Base-by-base conservation (phyloP, 768 basidiomycete genomes). In the Rubroboletus pulcherrimus region DNA sequence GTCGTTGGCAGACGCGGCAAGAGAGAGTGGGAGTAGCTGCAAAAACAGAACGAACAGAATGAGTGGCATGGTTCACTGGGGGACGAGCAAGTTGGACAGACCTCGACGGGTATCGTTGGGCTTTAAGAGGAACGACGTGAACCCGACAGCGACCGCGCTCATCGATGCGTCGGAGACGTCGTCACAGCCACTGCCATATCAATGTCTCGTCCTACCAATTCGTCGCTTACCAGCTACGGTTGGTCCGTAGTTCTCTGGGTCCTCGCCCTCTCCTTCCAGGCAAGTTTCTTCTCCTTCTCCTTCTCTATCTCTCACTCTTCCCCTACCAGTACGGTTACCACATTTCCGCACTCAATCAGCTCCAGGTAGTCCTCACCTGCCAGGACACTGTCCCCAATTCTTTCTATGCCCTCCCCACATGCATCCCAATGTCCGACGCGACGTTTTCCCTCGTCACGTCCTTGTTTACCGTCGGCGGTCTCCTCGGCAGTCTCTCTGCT, bases 281-380 rank as follows among this genome's bases (percentile, higher is more conserved):
- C 72, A 61, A 55, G 68, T 58, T 33, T 34, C 26, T 26, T 26
- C 26, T 26, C 26, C 26, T 26, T 26, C n/a, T 26, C 34, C 15
- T 24, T 46, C 24, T 34, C 3, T 12, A 17, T 5, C 4, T 14
- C 1, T 11, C 9, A 5, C n/a, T 43, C 30, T 8, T 33, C 51
- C 30, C 45, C 42, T 51, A 14, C 26, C 51, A 91, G 82, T 92
- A 91, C 74, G 94, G 93, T n/a, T 97, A 89, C 71, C 92, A 96
- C 70, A 91, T 93, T 40, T 90, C 93, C 2, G 87, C 87, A 15
- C 81, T 98, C 56, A 98, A 98, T 69, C 93, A 94, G 68, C 85
- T 95, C 26, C 85, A 91, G 66, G 81, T 80, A 5, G 83, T 87
- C 41, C 67, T 94, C 54, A 91, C 88, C 4, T 96, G 93, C 74